phyloP scores from a whole-genome alignment of 2,329 filamentous ascomycete species.

The Dactylellina drechsleri region DNA sequence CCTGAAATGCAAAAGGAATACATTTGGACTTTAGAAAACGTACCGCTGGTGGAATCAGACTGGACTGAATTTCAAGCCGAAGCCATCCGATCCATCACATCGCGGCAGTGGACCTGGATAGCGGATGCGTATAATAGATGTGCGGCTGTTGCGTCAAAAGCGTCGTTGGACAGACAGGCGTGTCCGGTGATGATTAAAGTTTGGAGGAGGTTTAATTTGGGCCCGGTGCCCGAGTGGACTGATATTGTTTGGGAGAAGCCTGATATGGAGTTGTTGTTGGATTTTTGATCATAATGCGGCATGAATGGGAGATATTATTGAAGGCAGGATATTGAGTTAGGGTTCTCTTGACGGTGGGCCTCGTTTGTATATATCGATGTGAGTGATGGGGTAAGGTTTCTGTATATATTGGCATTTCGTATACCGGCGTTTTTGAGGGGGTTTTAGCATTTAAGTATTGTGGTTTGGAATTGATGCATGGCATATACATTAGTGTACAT shows the following conservation, averaged over 20 bases:
- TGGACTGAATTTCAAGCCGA: not conserved
- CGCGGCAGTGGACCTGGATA: not conserved
- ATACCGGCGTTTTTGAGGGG: no score
- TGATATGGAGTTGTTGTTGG: no score
- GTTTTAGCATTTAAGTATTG: no score
- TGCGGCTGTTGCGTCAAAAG: not conserved
- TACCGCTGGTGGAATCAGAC: not conserved
- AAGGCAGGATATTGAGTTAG: no score
- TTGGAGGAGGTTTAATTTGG: conserved; percentile 3
- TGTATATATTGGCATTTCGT: no score
- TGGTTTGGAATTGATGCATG: no score
- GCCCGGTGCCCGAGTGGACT: not conserved
- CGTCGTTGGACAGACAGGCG: not conserved
- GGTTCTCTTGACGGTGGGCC: no score
- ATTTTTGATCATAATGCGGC: no score
- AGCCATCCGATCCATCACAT: not conserved
- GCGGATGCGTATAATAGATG: not conserved
- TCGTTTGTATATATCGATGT: no score
- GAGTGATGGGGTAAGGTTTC: no score
- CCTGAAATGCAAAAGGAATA: not conserved
- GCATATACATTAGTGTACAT: no score
- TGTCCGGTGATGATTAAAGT: conserved; percentile 2
- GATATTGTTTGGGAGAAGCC: not conserved
- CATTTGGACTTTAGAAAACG: not conserved
- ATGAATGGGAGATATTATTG: no score